Conservation (phyloP, 495 filamentous ascomycete genomes). For the Neurospora sp. region DNA sequence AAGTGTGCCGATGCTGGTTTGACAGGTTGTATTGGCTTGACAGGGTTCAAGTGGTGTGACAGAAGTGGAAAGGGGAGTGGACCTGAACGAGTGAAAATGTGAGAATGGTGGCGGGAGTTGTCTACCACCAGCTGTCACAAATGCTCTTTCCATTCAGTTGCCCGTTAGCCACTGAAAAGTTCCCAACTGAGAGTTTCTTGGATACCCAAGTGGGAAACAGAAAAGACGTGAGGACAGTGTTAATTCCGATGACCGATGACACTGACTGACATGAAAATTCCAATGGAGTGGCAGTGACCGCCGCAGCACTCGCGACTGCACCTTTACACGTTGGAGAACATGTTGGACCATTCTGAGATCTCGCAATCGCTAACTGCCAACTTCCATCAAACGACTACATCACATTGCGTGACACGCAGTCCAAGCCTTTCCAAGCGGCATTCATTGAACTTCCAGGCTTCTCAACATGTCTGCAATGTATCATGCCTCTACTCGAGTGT, state of each 20-base stretch:
- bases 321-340: not conserved
- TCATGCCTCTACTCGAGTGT: not conserved
- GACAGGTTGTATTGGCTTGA: not conserved
- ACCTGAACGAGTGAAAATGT: not conserved
- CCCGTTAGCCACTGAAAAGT: not conserved
- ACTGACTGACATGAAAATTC: not conserved
- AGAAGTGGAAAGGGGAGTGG: not conserved
- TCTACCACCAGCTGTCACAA: not conserved
- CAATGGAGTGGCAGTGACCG: not conserved
- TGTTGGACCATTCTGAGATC: not conserved
- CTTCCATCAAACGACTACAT: not conserved
- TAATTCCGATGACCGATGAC: not conserved
- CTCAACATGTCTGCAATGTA: not conserved
- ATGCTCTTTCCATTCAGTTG: not conserved
- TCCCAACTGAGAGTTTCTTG: not conserved
- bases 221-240: not conserved
- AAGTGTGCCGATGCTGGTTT: constrained; percentile 5
- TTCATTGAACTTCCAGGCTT: not conserved
- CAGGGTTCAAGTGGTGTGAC: not conserved
- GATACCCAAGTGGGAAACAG: not conserved
- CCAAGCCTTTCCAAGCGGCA: not conserved
- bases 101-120: not conserved
- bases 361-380: not conserved
- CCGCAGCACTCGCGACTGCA: not conserved
- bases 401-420: not conserved